Evolutionary conservation across 2,329 filamentous ascomycete species (phyloP).

Genomic region (Xylaria sp.): DNA sequence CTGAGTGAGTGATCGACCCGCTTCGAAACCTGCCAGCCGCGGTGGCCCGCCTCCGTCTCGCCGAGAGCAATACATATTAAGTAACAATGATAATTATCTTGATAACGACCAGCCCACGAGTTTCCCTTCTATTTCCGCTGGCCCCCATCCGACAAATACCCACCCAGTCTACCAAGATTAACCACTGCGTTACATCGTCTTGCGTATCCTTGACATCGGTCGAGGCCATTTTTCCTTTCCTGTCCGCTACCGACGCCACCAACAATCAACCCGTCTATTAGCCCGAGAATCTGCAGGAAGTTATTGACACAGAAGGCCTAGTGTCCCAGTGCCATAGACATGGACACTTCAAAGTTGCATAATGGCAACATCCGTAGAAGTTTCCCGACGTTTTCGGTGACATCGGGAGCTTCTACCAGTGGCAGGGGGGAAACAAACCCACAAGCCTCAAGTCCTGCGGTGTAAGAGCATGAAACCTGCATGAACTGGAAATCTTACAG

Average conservation of each 20-base stretch:
- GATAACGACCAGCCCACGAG: constrained; percentile 1
- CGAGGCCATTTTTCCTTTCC: constrained; percentile 12
- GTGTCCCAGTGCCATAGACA: constrained; percentile 27
- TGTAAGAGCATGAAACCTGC: constrained; percentile 20
- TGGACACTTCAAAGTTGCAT: constrained; percentile 13
- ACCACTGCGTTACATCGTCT: constrained; percentile 25
- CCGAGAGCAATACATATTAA: not conserved
- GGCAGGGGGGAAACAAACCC: not conserved
- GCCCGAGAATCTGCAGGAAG: constrained; percentile 4
- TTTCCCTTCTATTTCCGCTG: constrained; percentile 8
- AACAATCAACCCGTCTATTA: constrained; percentile 10
- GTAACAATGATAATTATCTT: not conserved
- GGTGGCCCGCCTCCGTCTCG: not conserved
- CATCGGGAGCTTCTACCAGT: constrained; percentile 19
- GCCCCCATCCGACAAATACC: constrained; percentile 12
- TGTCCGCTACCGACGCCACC: constrained; percentile 16
- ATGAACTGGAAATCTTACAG: constrained; percentile 24
- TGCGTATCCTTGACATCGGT: constrained; percentile 17
- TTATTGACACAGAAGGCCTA: not conserved
- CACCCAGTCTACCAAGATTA: constrained; percentile 13
- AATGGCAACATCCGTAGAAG: constrained; percentile 13
- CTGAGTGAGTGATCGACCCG: constrained; percentile 3
- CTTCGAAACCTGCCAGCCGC: not conserved
- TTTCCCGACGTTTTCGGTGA: constrained; percentile 19
- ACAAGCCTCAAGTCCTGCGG: not conserved